Conservation (phyloP, 2,329 filamentous ascomycete species). For the Diaporthe eres region DNA sequence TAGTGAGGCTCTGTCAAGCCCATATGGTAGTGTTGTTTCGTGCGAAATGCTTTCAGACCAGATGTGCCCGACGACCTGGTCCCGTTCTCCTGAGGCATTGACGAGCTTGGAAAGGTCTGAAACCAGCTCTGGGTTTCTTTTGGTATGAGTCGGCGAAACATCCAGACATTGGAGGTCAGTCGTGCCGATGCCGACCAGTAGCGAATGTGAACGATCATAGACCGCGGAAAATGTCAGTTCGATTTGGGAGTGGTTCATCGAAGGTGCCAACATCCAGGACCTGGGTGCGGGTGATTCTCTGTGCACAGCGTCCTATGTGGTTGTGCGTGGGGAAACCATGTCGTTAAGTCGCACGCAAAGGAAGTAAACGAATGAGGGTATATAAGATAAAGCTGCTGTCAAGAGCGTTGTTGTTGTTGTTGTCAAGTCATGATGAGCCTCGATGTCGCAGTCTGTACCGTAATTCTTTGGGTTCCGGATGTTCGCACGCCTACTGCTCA, state of each 20-base stretch:
- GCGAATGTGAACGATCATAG: neutral
- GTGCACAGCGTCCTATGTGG: neutral
- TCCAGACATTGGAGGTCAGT: too few species aligned
- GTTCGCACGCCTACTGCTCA: conserved; percentile 55
- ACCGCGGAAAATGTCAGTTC: neutral
- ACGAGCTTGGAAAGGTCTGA: neutral
- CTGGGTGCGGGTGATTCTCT: neutral
- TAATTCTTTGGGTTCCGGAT: neutral
- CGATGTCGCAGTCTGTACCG: neutral
- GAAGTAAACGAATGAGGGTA: neutral
- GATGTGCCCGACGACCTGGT: neutral
- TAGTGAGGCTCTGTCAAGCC: neutral
- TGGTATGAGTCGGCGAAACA: neutral
- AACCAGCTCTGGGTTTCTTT: neutral
- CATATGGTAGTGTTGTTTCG: neutral
- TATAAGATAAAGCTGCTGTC: neutral
- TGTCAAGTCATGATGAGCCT: neutral
- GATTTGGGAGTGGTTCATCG: too few species aligned
- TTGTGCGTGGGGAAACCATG: neutral
- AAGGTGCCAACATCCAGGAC: neutral
- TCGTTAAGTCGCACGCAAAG: neutral
- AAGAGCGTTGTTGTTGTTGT: neutral
- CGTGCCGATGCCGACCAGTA: neutral
- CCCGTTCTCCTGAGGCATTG: neutral
- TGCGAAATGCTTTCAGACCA: neutral